Conservation (phyloP, 179 eudicot genomes). For the Heliamphora pulchella region DNA sequence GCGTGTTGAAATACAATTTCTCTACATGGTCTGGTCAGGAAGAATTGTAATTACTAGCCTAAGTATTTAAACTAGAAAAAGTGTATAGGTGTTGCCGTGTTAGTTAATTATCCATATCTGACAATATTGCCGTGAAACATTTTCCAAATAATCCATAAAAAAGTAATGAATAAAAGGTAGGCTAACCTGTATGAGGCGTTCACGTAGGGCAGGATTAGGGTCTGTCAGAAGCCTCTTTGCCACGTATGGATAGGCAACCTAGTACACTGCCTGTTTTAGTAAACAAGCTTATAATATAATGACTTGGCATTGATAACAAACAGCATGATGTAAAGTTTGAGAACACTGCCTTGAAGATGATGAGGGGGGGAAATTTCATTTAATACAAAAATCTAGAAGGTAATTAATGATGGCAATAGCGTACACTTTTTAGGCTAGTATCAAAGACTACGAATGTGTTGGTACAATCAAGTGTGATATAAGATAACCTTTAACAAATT, state of each 20-base stretch:
- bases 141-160: background rate
- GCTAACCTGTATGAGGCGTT: slow-evolving; percentile 83
- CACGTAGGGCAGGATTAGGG: slow-evolving; percentile 96
- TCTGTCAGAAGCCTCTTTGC: slow-evolving; percentile 98
- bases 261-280: slow-evolving; percentile 4
- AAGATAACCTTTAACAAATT: background rate
- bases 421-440: background rate
- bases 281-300: slow-evolving; percentile 1
- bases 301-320: background rate
- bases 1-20: background rate
- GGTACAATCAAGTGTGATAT: background rate
- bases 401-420: background rate
- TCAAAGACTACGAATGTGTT: background rate
- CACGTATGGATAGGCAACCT: slow-evolving; percentile 98
- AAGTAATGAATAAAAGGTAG: background rate
- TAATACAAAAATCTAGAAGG: background rate
- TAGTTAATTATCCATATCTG: background rate
- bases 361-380: background rate
- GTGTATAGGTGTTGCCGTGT: background rate
- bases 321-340: background rate
- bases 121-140: background rate
- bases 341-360: background rate
- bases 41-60: background rate
- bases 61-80: background rate
- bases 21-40: background rate